These are phyloP conservation scores for Dendrostoma leiphaemia DNA, from an alignment of 2,329 filamentous ascomycete genomes.

Conservation along the genomic window DNA sequence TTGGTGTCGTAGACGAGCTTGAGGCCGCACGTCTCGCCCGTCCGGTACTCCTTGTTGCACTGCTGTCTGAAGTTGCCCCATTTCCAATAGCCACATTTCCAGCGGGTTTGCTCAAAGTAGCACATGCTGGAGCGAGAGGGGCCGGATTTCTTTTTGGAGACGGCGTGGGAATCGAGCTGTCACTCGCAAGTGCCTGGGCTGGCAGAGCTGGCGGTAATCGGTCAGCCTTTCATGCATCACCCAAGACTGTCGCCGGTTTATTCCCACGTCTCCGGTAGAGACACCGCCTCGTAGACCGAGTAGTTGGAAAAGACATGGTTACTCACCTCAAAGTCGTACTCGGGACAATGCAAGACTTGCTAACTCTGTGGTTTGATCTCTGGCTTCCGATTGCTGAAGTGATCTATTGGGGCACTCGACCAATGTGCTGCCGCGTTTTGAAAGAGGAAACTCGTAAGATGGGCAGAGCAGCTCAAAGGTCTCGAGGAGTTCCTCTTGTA, in stretches of 20 bases:
- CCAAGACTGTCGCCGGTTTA: background rate
- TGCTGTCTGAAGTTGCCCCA: slow-evolving; percentile 93
- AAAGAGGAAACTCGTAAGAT: too few species aligned
- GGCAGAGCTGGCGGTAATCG: background rate
- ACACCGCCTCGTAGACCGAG: too few species aligned
- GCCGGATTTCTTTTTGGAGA: too few species aligned
- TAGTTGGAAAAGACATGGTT: too few species aligned
- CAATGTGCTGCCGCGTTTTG: too few species aligned
- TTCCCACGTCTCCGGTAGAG: background rate
- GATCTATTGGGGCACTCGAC: too few species aligned
- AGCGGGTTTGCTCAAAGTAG: slow-evolving; percentile 90
- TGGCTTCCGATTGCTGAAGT: too few species aligned
- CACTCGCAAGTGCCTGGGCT: background rate
- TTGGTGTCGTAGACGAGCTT: slow-evolving; percentile 80
- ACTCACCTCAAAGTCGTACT: too few species aligned
- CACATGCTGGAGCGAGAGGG: slow-evolving; percentile 83
- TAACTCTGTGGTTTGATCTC: too few species aligned
- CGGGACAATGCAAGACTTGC: too few species aligned
- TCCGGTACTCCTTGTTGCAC: slow-evolving; percentile 92
- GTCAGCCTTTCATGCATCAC: background rate
- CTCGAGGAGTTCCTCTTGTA: too few species aligned
- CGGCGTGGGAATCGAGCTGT: background rate
- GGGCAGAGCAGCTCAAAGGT: background rate
- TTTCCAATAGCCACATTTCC: slow-evolving; percentile 86
- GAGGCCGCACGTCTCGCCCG: slow-evolving; percentile 93